These are phyloP conservation scores for Pythium pyrilobum DNA, from an alignment of 352 stramenopile species.

Conservation along the genomic window DNA sequence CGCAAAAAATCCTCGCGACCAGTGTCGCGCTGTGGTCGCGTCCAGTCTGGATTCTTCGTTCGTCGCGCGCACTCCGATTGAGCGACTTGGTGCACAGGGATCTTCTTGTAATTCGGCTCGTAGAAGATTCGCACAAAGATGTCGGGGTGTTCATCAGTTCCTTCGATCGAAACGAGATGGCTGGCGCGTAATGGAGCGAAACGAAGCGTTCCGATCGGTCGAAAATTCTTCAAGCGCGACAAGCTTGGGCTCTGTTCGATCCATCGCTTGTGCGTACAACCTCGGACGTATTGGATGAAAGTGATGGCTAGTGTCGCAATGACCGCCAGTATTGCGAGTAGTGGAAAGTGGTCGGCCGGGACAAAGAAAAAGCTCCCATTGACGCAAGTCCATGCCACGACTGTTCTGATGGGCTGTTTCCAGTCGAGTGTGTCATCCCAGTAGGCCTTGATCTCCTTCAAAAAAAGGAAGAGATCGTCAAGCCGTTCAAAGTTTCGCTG, in stretches of 20 bases:
- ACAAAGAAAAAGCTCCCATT: slow-evolving; percentile 17
- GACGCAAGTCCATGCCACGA: slow-evolving; percentile 18
- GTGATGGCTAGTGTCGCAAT: slow-evolving; percentile 3
- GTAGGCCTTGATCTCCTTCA: slow-evolving; percentile 12
- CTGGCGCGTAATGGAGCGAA: slow-evolving; percentile 20
- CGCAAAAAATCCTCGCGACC: slow-evolving; percentile 15
- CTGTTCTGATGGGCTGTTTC: slow-evolving; percentile 19
- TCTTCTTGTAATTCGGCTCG: slow-evolving; percentile 34
- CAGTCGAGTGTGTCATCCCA: slow-evolving; percentile 28
- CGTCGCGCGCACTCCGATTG: slow-evolving; percentile 22
- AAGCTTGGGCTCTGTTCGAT: slow-evolving; percentile 14
- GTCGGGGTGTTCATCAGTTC: slow-evolving; percentile 4
- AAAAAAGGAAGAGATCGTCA: slow-evolving; percentile 18
- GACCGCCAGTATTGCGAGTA: neutral
- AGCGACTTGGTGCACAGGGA: slow-evolving; percentile 27
- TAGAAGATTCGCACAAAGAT: slow-evolving; percentile 30
- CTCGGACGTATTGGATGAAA: slow-evolving; percentile 9
- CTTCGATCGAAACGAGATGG: slow-evolving; percentile 1
- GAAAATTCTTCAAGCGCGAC: slow-evolving; percentile 21
- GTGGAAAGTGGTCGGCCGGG: slow-evolving; percentile 12
- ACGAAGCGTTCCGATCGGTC: slow-evolving; percentile 27
- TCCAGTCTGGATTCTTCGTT: slow-evolving; percentile 19
- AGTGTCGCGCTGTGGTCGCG: slow-evolving; percentile 6
- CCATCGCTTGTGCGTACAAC: slow-evolving; percentile 25
- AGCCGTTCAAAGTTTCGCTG: slow-evolving; percentile 34